phyloP scores from a whole-genome alignment of 139 green algal genomes.

The Auxenochlorella protothecoides region DNA sequence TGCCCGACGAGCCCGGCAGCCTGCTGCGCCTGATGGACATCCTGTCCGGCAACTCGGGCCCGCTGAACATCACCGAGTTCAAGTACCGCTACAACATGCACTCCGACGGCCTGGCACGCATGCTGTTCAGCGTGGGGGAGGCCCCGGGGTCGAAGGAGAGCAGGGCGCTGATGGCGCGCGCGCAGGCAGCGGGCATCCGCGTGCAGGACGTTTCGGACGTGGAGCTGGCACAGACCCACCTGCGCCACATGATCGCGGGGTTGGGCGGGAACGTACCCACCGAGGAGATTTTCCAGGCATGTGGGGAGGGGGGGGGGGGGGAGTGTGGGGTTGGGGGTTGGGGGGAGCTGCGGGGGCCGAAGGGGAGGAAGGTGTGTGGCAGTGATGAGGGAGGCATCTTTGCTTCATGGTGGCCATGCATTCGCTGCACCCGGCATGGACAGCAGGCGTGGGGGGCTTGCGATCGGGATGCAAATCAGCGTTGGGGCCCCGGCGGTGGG shows the following conservation, averaged over 20 bases:
- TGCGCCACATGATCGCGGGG: constrained; percentile 81
- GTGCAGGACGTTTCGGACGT: constrained; percentile 64
- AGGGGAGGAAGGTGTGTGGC: too few species aligned
- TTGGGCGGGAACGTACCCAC: constrained; percentile 53
- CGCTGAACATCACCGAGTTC: constrained; percentile 76
- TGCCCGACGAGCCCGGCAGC: constrained; percentile 61
- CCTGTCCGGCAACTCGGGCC: constrained; percentile 15
- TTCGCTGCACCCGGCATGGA: too few species aligned
- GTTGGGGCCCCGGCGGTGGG: too few species aligned
- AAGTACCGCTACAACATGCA: constrained; percentile 76
- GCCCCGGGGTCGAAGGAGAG: constrained; percentile 23
- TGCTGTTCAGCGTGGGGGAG: constrained; percentile 61
- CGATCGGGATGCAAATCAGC: too few species aligned
- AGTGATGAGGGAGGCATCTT: too few species aligned
- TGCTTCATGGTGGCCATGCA: too few species aligned
- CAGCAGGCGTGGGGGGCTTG: too few species aligned
- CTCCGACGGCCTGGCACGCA: constrained; percentile 44
- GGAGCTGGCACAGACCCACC: constrained; percentile 65
- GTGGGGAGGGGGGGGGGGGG: neutral
- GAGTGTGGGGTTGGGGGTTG: too few species aligned
- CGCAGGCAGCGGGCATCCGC: constrained; percentile 42
- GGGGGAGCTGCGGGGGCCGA: too few species aligned
- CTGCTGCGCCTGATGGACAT: constrained; percentile 57
- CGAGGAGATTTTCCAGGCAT: constrained; percentile 68
- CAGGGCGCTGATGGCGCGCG: constrained; percentile 41